Evolutionary conservation across 169 alveolate species (phyloP), one percentile per base, ranked within the genome.

Genomic region (Plasmodium yoelii): DNA sequence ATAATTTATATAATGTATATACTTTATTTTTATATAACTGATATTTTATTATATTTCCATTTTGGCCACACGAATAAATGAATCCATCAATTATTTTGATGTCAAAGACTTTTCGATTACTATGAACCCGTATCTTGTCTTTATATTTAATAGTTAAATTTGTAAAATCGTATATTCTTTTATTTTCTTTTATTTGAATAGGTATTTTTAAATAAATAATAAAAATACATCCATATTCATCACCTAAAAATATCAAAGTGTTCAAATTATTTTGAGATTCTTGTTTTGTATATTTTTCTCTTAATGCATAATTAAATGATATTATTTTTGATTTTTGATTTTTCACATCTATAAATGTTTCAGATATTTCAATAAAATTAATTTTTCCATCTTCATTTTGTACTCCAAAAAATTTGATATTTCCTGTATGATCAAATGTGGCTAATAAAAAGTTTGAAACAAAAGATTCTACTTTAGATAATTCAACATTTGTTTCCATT

Each of bases 161-260:
- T 22, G 59, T 1, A 65, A 82, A 82, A 60, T 82, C 13, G 28
- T 82, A 82, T n/a, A 56, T 15, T 10, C 67, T 42, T 53, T 56
- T 24, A 5, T 68, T 19, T 39, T 34, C 13, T 19, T 82, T 56
- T 9, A 49, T 10, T 60, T 59, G 18, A 13, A 67, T 82, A 46
- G 90, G 90, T 49, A 51, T 82, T 6, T 67, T 82, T 22, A 82
- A 47, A 56, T 82, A 68, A 24, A 82, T 46, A n/a, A 82, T 42
- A 61, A 82, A 82, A 49, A 82, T 82, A 56, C 90, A 82, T 3
- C 90, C 90, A 82, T 82, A 82, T 34, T 82, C 90, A 68, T 82
- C 90, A 24, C 90, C 90, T 15, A 82, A 46, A 9, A 82, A 68
- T 19, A 82, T 12, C 53, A 82, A 18, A 19, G 68, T 82, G 9